Evolutionary conservation across 78 protist genomes (phyloP).

Genomic region (Parvularia atlantis): DNA sequence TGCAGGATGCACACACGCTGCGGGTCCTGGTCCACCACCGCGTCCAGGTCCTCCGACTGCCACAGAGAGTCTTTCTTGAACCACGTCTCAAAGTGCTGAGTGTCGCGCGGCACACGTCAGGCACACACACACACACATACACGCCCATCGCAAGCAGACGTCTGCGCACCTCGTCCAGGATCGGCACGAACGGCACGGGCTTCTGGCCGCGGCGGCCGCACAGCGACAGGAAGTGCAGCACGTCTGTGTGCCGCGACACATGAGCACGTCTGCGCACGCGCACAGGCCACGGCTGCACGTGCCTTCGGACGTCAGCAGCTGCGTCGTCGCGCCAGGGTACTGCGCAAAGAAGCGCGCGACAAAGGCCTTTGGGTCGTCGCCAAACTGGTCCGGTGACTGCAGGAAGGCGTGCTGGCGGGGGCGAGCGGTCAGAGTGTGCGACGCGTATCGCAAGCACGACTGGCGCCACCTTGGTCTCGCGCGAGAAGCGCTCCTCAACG

Average conservation of each 20-base stretch:
- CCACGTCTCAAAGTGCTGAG: conserved; percentile 25
- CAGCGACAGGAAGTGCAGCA: conserved; percentile 23
- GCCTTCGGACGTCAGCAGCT: conserved; percentile 7
- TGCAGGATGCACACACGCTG: conserved; percentile 40
- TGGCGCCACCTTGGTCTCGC: neutral
- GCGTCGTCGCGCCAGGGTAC: neutral
- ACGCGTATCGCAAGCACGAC: too few species aligned
- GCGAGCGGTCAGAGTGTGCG: neutral
- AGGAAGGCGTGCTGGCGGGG: neutral
- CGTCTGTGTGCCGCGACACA: too few species aligned
- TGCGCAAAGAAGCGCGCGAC: neutral
- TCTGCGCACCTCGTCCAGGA: conserved; percentile 35
- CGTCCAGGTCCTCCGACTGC: conserved; percentile 31
- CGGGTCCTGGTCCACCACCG: conserved; percentile 30
- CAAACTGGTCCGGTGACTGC: too few species aligned
- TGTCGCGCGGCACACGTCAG: too few species aligned
- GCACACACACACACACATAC: too few species aligned
- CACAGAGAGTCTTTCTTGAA: conserved; percentile 57
- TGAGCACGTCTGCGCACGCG: too few species aligned
- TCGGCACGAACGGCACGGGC: conserved; percentile 43
- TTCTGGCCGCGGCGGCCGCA: conserved; percentile 31
- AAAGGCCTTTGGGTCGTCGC: neutral
- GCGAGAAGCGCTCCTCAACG: conserved; percentile 31
- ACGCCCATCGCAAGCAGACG: too few species aligned
- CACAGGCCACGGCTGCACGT: too few species aligned